Evolutionary conservation across 768 basidiomycete species (phyloP).

Genomic region (Boletus huronensis): DNA sequence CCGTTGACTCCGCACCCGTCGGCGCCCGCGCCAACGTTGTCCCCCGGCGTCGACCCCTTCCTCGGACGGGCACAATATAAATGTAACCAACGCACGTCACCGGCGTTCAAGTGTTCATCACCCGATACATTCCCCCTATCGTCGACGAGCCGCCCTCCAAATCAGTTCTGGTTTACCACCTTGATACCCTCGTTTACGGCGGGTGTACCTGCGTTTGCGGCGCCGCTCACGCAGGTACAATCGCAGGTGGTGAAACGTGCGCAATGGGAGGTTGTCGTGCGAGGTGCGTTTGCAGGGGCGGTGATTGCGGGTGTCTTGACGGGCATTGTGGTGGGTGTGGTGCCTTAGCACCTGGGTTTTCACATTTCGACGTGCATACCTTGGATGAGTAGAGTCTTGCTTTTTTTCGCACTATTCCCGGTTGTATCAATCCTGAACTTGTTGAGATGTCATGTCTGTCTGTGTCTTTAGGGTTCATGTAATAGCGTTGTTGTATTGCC

Average conservation of each 20-base stretch:
- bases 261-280: constrained; percentile 81
- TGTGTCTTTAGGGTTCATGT: neutral
- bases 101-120: neutral
- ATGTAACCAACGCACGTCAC: constrained; percentile 20
- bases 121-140: neutral
- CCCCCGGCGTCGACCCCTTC: constrained; percentile 7
- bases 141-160: neutral
- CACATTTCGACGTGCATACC: no score
- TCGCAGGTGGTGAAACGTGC: constrained; percentile 70
- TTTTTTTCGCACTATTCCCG: neutral
- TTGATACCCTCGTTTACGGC: constrained; percentile 31
- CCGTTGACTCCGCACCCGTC: neutral
- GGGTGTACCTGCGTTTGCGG: constrained; percentile 65
- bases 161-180: constrained; percentile 5
- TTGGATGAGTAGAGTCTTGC: neutral
- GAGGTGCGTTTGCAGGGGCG: constrained; percentile 50
- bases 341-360: constrained; percentile 1
- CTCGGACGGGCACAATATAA: constrained; percentile 30
- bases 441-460: neutral
- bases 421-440: neutral
- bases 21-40: neutral
- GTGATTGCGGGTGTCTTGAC: constrained; percentile 34
- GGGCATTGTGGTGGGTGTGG: constrained; percentile 26
- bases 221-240: constrained; percentile 65
- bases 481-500: neutral